Conservation (phyloP, 1,139 yeast genomes). For the Nadsonia starkeyi-henricii region DNA sequence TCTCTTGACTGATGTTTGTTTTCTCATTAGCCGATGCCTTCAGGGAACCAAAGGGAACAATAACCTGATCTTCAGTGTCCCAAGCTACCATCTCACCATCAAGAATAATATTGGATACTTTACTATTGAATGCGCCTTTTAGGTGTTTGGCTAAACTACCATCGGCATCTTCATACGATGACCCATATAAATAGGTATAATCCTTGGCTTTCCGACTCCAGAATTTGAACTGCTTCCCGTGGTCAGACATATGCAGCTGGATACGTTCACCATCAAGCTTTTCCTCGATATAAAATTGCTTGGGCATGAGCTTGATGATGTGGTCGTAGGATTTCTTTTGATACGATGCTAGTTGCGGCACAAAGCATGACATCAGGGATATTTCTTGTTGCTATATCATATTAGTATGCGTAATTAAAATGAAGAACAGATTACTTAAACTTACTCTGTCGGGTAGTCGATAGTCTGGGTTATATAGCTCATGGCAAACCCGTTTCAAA, state of each 20-base stretch:
- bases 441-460: constrained; percentile 9
- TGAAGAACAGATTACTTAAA: no score
- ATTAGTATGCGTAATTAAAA: no score
- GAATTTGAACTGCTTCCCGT: constrained; percentile 36
- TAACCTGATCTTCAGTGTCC: constrained; percentile 45
- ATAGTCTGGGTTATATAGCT: constrained; percentile 30
- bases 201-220: constrained; percentile 61
- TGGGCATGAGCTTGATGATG: constrained; percentile 31
- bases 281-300: constrained; percentile 64
- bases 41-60: constrained; percentile 70
- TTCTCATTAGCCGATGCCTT: constrained; percentile 44
- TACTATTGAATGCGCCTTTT: constrained; percentile 29
- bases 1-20: constrained; percentile 15
- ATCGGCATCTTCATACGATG: constrained; percentile 28
- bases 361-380: constrained; percentile 33
- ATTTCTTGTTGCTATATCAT: constrained; percentile 5
- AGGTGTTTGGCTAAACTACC: constrained; percentile 55
- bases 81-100: constrained; percentile 95
- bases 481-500: constrained; percentile 46
- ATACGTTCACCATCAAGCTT: constrained; percentile 91
- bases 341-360: constrained; percentile 55
- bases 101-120: constrained; percentile 37
- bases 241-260: constrained; percentile 45
- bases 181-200: constrained; percentile 63
- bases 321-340: constrained; percentile 35